These are phyloP conservation scores for Blastocladiella britannica DNA, from an alignment of 192 early-diverging fungal species.

Conservation along the genomic window DNA sequence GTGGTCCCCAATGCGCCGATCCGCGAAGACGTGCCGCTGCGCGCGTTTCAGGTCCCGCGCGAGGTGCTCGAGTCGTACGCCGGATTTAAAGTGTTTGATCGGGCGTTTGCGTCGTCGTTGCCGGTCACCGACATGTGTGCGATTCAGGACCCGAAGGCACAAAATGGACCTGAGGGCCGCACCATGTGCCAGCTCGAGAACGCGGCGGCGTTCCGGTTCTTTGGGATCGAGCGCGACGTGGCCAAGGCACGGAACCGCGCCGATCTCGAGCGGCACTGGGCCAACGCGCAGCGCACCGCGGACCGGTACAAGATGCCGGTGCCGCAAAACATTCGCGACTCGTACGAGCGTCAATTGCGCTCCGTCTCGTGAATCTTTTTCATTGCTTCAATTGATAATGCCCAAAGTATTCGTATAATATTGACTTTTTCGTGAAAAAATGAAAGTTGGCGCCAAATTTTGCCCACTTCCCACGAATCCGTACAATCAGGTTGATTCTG, in stretches of 20 bases:
- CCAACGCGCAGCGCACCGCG: not conserved
- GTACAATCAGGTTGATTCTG: no score
- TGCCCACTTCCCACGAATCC: no score
- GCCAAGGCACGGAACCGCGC: not conserved
- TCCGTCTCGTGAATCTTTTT: no score
- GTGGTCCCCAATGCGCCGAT: slow-evolving; percentile 67
- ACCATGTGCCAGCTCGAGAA: not conserved
- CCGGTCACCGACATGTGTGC: not conserved
- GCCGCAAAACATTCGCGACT: not conserved
- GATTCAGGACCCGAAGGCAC: not conserved
- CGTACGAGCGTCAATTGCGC: not conserved
- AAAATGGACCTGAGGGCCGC: not conserved
- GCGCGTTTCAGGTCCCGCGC: slow-evolving; percentile 45
- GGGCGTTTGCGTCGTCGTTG: not conserved
- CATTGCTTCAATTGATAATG: no score
- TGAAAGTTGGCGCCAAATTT: no score
- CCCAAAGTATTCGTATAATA: no score
- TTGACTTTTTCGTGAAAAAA: no score
- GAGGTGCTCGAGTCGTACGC: slow-evolving; percentile 49
- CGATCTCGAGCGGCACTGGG: not conserved
- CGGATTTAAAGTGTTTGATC: slow-evolving; percentile 47
- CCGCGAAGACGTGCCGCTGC: slow-evolving; percentile 36
- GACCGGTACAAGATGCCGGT: not conserved
- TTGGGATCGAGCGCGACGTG: not conserved
- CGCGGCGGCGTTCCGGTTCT: not conserved